Evolutionary conservation across 169 alveolate species (phyloP), one percentile per base, ranked within the genome.

Genomic region (Plasmodium yoelii): DNA sequence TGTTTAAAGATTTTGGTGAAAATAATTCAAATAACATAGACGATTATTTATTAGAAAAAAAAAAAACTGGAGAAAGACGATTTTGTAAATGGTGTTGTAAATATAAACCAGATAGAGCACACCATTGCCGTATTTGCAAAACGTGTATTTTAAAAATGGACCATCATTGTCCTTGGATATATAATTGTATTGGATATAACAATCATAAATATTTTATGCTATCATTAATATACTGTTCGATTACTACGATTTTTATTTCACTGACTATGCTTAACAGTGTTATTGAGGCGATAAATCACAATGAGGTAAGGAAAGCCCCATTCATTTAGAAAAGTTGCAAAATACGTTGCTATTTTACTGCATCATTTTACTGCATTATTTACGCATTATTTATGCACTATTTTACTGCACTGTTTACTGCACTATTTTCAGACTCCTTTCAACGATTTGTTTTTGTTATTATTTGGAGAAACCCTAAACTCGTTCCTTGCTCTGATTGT

Each of bases 131-230:
- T 5, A 95, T 93, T n/a, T 95, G 98, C 57, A 92, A 95, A 19
- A 87, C 82, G 15, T 96, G 98, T 63, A 96, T 96, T 46, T 88
- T 96, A 55, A 95, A 94, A 89, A 96, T 96, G 98, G 98, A 96
- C 92, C 98, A 96, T 57, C 98, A 96, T 87, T 96, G 98, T 63
- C 98, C 98, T 15, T 96, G 98, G 98, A 95, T 95, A 68, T 90
- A 92, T 92, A 95, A 96, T 72, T 95, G 98, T 72, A 96, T 96
- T 39, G 98, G 98, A 28, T 96, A 95, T 95, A 94, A 93, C 0
- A 96, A 96, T 88, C 97, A 96, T 92, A 95, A 95, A 89, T 95
- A 93, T 63, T 95, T 96, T 88, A 90, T 93, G 90, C 92, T 96
- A 26, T 71, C 94, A 26, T 53, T 77, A 18, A 92, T 95, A 34